Percentiles rank a stretch among this genome's conserved stretches.
phyloP scores from a whole-genome alignment of 371 early-diverging fungal species.

The Mucor mucedo region DNA sequence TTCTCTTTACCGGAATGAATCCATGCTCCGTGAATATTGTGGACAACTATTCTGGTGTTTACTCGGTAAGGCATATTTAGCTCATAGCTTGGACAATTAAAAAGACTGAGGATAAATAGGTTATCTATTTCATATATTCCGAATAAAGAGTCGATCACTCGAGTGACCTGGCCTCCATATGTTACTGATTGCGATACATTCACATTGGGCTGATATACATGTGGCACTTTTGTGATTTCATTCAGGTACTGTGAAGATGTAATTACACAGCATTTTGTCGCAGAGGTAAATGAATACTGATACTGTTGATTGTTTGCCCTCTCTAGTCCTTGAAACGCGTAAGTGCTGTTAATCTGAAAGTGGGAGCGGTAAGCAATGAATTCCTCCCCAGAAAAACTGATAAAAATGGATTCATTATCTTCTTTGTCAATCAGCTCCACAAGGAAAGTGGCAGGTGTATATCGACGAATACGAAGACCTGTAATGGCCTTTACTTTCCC shows the following conservation, averaged over 20 bases:
- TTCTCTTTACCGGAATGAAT: not conserved
- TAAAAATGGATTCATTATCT: too few species aligned
- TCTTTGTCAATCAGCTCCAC: too few species aligned
- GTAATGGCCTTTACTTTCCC: too few species aligned
- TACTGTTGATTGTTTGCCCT: too few species aligned
- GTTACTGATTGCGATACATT: not conserved
- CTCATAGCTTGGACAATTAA: slow-evolving; percentile 23
- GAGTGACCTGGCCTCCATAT: slow-evolving; percentile 27
- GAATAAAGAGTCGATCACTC: slow-evolving; percentile 36
- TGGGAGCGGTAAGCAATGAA: too few species aligned
- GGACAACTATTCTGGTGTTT: slow-evolving; percentile 20
- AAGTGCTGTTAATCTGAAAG: too few species aligned
- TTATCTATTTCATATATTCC: slow-evolving; percentile 41
- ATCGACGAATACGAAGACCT: too few species aligned
- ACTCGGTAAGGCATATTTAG: slow-evolving; percentile 30
- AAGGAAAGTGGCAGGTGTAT: too few species aligned
- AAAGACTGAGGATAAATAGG: slow-evolving; percentile 24
- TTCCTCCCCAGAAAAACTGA: too few species aligned
- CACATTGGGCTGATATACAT: not conserved
- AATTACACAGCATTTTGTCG: not conserved
- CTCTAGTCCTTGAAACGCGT: too few species aligned
- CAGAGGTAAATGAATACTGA: too few species aligned
- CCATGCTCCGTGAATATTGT: slow-evolving; percentile 22
- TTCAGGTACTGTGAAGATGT: not conserved
- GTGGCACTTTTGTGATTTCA: not conserved